A percentile compares a stretch with the other conserved stretches of the same genome.
Evolutionary conservation across 164 flowering plant species (phyloP).

Genomic region (Chimonanthus praecox): DNA sequence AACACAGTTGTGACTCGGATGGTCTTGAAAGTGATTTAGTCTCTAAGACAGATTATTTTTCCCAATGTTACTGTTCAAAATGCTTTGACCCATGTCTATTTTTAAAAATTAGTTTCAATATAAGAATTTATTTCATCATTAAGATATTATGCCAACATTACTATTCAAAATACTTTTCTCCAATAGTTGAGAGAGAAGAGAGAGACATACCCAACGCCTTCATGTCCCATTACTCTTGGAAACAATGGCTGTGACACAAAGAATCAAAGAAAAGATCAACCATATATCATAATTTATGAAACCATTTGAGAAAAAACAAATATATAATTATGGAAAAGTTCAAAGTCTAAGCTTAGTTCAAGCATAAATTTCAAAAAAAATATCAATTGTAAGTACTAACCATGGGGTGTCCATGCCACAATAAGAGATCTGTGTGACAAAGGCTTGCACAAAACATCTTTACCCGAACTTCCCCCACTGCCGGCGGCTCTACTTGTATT

Average conservation of each 20-base stretch:
- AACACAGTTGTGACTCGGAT: too few relatives aligned
- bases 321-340: too few relatives aligned
- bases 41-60: too few relatives aligned
- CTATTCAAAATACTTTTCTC: background rate
- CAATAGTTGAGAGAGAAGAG: background rate
- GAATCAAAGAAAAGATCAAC: background rate
- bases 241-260: slow-evolving; percentile 29
- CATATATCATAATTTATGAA: too few relatives aligned
- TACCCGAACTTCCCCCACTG: slow-evolving; percentile 35
- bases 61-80: too few relatives aligned
- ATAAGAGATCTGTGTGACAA: slow-evolving; percentile 40
- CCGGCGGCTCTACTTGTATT: slow-evolving; percentile 43
- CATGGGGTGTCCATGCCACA: slow-evolving; percentile 14
- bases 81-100: too few relatives aligned
- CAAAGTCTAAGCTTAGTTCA: too few relatives aligned
- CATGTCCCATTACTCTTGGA: slow-evolving; percentile 46
- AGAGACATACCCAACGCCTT: slow-evolving; percentile 45
- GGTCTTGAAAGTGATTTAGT: too few relatives aligned
- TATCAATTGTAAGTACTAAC: slow-evolving; percentile 4
- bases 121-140: too few relatives aligned
- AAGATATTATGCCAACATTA: background rate
- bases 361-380: too few relatives aligned
- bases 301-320: background rate
- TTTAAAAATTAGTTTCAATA: too few relatives aligned
- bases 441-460: slow-evolving; percentile 47